phyloP scores from a whole-genome alignment of 331 rosid species.

The Erythrophleum ivorense region DNA sequence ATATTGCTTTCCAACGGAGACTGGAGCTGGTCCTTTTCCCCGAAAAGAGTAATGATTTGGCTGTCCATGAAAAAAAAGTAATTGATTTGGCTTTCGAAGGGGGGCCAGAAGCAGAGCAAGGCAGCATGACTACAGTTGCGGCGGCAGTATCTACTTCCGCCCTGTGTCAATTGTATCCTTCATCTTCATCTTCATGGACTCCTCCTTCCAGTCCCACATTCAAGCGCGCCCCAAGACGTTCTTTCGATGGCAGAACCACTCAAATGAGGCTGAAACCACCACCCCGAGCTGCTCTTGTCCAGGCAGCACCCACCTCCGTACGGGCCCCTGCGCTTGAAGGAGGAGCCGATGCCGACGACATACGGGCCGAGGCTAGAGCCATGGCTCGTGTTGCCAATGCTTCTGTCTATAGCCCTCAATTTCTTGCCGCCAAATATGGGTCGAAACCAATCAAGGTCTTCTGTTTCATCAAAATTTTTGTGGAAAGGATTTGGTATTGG shows the following conservation, averaged over 20 bases:
- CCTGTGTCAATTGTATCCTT: constrained; percentile 1
- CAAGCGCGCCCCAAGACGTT: background rate
- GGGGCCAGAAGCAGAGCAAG: background rate
- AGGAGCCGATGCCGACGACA: constrained; percentile 58
- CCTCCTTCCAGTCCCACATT: constrained; percentile 17
- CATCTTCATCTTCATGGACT: background rate
- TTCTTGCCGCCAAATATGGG: constrained; percentile 64
- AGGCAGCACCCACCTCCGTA: constrained; percentile 50
- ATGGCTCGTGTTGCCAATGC: constrained; percentile 71
- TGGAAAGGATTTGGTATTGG: constrained; percentile 8
- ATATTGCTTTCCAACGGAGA: background rate
- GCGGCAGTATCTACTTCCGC: constrained; percentile 6
- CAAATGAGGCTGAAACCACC: constrained; percentile 34
- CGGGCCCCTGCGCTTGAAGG: constrained; percentile 43
- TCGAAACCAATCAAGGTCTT: constrained; percentile 78
- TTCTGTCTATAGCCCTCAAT: constrained; percentile 66
- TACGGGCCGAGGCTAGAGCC: constrained; percentile 81
- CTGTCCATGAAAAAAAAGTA: too few species aligned
- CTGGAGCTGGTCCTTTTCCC: background rate
- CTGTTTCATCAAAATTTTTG: constrained; percentile 17
- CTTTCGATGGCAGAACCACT: constrained; percentile 36
- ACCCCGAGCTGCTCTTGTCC: constrained; percentile 54
- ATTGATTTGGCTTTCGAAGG: background rate
- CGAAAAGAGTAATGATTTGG: constrained; percentile 6
- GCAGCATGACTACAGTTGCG: constrained; percentile 11